These are phyloP conservation scores for Rhodotorula babjevae DNA, from an alignment of 768 basidiomycete species.

Conservation along the genomic window DNA sequence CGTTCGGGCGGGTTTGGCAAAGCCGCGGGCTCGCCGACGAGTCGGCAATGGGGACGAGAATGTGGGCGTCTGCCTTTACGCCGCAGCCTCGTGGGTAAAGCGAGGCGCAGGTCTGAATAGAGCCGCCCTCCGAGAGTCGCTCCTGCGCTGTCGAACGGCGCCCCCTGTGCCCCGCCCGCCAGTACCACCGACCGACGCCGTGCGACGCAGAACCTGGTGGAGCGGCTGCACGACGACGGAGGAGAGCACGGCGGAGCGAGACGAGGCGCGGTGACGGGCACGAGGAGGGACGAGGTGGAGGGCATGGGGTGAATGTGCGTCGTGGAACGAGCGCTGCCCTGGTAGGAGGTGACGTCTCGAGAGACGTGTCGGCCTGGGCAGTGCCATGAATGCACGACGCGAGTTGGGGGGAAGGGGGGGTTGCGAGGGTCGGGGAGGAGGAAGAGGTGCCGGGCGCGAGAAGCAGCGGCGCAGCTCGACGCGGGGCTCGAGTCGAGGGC, in stretches of 20 bases:
- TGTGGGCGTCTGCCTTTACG: conserved; percentile 32
- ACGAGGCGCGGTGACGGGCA: neutral
- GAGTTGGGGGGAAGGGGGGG: neutral
- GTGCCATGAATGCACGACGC: conserved; percentile 2
- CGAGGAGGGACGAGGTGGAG: neutral
- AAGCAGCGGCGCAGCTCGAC: neutral
- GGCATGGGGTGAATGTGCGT: neutral
- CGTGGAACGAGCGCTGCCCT: neutral
- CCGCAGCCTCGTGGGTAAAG: conserved; percentile 1
- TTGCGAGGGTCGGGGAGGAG: neutral
- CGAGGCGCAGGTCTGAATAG: conserved; percentile 10
- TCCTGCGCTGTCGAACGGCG: neutral
- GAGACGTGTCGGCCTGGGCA: neutral
- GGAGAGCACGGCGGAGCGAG: neutral
- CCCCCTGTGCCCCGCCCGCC: neutral
- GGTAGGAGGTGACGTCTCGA: neutral
- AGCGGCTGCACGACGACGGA: neutral
- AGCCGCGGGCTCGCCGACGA: neutral
- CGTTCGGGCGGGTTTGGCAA: conserved; percentile 1
- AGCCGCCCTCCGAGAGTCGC: neutral
- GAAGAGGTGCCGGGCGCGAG: neutral
- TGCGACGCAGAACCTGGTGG: neutral
- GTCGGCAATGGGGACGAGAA: neutral
- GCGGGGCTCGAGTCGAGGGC: neutral
- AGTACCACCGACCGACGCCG: no score